Conservation (phyloP, 2,329 filamentous ascomycete species). For the Trichoderma sp. region DNA sequence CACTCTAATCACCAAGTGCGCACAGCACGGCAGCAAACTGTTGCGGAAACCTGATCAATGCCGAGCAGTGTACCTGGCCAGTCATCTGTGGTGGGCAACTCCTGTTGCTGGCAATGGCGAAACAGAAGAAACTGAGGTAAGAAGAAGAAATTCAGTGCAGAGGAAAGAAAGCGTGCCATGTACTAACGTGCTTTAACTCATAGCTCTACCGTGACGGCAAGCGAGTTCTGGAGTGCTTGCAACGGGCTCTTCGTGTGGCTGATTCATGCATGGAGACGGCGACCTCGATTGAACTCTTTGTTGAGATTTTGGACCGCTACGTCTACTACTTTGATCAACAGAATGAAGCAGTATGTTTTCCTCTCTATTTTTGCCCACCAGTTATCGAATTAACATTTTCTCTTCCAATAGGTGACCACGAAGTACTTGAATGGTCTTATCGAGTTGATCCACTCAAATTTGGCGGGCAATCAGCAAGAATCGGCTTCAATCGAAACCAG, state of each 20-base stretch:
- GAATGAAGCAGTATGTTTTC: constrained; percentile 77
- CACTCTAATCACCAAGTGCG: constrained; percentile 96
- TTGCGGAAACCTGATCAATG: constrained; percentile 98
- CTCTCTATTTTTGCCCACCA: not conserved
- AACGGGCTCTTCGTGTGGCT: constrained; percentile 91
- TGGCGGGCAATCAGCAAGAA: constrained; percentile 82
- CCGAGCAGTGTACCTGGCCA: constrained; percentile 92
- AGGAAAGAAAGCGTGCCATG: constrained; percentile 28
- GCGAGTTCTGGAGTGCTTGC: constrained; percentile 92
- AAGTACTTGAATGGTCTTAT: constrained; percentile 98
- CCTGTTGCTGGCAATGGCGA: constrained; percentile 78
- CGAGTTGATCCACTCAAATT: constrained; percentile 95
- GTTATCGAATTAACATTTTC: constrained; percentile 29
- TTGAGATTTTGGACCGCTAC: constrained; percentile 97
- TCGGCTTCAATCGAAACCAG: constrained; percentile 84
- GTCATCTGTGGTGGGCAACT: constrained; percentile 97
- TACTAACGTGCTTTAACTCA: constrained; percentile 28
- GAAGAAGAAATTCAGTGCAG: not conserved
- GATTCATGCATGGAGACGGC: constrained; percentile 99
- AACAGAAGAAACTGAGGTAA: constrained; percentile 77
- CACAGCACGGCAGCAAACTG: constrained; percentile 93
- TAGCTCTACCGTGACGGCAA: constrained; percentile 97
- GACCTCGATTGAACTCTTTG: constrained; percentile 95
- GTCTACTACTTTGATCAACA: constrained; percentile 99
- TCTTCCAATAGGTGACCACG: constrained; percentile 68